Conservation (phyloP, 305 asterid genomes). For the Fraxinus angustifolia region DNA sequence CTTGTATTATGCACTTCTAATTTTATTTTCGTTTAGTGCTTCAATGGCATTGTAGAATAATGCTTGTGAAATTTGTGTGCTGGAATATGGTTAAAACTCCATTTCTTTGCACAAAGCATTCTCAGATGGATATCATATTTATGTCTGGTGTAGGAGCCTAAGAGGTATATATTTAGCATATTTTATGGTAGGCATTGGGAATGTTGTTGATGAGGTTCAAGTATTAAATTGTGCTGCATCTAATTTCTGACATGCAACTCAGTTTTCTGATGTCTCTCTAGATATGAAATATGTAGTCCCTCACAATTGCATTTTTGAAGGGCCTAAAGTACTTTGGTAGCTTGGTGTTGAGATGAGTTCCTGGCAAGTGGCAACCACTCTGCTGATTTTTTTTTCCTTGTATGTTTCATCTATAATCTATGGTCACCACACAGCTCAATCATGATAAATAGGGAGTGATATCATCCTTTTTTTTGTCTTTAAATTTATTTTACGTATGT, state of each 20-base stretch:
- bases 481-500: neutral
- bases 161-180: neutral
- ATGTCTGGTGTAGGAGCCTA: neutral
- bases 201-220: neutral
- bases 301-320: neutral
- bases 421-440: neutral
- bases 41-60: neutral
- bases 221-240: neutral
- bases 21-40: neutral
- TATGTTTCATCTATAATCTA: neutral
- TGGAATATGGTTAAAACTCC: neutral
- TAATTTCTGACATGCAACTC: neutral
- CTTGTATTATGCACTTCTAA: neutral
- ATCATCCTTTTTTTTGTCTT: neutral
- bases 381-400: neutral
- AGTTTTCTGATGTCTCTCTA: neutral
- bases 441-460: neutral
- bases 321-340: neutral
- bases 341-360: neutral
- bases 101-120: neutral
- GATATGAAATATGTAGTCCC: neutral
- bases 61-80: neutral
- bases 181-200: neutral
- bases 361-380: neutral
- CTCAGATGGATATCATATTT: neutral